Evolutionary conservation across 805 yeast genomes (phyloP), one percentile per base, ranked within the genome.

Genomic region (Metschnikowia borealis): DNA sequence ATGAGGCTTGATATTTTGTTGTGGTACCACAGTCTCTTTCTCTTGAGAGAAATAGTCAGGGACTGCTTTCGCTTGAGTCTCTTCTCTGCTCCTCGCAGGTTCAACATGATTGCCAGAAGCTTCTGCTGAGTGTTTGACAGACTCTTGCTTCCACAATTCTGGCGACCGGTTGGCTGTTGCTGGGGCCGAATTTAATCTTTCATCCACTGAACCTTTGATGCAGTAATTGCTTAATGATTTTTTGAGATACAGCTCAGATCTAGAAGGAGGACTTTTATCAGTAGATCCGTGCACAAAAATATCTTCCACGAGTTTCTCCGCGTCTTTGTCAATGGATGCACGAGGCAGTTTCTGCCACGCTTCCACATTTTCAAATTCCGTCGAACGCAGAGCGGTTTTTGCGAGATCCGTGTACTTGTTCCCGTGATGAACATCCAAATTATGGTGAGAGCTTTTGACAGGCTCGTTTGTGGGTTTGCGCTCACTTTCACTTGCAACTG

Each of bases 301-400:
- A 55, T 71, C 76, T 47, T 72, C 75, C 1, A 63, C 76, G 43
- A 73, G 59, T 44, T 61, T 65, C 49, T 64, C 73, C 3, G 77
- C 72, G 34, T 66, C 60, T 21, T 56, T 61, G 49, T 68, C 69
- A 20, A 65, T 59, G 6, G 55, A 53, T 0, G 59, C 44, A 2
- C 58, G 33, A 3, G 37, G 56, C 37, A 47, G 60, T 32, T 54
- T 60, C 46, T 69, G 67, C 78, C 78, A 73, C 1, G 75, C 73
- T 48, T 73, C 77, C 20, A 5, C 45, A 42, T 42, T 42, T 7
- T 33, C 45, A 14, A 33, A 33, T 32, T 32, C 45, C n/a, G 45
- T 32, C 20, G 44, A 29, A 7, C 45, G 45, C 38, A 33, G 45
- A n/a, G 18, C 17, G 4, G 31, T 33, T 20, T 20, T 42, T 5